Evolutionary conservation across 495 filamentous ascomycete genomes (phyloP).

Genomic region (Neurospora sp.): DNA sequence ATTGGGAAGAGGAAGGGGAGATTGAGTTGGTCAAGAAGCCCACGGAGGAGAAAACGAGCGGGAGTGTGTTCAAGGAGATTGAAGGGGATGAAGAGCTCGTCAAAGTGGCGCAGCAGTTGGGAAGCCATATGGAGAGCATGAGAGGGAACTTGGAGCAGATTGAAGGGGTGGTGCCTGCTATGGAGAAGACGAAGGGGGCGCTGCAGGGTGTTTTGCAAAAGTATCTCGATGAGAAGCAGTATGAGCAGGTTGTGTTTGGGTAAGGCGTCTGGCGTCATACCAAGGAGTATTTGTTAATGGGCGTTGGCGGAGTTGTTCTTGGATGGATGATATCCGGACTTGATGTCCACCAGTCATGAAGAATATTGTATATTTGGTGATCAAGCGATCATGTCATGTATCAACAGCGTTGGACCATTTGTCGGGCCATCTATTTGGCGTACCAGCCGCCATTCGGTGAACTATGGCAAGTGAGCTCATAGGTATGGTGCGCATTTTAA

Average conservation of each 20-base stretch:
- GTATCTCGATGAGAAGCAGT: constrained; percentile 34
- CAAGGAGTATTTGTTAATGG: background rate
- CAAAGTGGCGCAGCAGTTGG: constrained; percentile 31
- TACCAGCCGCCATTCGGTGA: background rate
- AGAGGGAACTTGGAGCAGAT: constrained; percentile 47
- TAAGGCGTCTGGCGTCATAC: constrained; percentile 5
- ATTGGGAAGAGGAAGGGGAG: background rate
- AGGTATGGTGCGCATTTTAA: background rate
- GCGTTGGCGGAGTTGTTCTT: background rate
- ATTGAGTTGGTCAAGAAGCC: constrained; percentile 13
- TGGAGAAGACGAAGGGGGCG: constrained; percentile 34
- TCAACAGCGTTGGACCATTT: background rate
- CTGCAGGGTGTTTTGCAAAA: constrained; percentile 29
- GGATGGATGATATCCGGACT: background rate
- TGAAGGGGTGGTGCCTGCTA: constrained; percentile 32
- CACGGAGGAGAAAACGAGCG: constrained; percentile 1
- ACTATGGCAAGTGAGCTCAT: background rate
- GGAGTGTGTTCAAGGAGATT: constrained; percentile 24
- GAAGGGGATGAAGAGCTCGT: constrained; percentile 26
- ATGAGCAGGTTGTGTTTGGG: constrained; percentile 33
- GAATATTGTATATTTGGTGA: background rate
- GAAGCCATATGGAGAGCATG: constrained; percentile 45
- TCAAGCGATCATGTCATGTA: background rate
- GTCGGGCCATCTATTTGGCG: background rate
- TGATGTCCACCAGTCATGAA: background rate